Conservation (phyloP, 495 filamentous ascomycete species). For the Lasiosphaeria hispida region DNA sequence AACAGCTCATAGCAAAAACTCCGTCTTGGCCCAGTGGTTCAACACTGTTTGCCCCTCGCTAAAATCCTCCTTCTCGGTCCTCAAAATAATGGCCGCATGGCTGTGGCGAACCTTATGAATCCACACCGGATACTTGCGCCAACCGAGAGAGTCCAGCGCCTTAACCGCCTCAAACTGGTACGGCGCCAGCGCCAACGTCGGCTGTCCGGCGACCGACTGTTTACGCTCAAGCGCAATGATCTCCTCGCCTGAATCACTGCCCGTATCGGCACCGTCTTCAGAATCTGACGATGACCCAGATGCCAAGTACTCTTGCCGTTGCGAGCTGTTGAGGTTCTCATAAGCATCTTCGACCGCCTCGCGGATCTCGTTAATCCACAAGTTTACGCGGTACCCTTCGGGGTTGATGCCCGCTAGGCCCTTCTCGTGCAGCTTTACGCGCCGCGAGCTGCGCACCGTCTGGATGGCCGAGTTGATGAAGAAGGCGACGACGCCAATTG, state of each 20-base stretch:
- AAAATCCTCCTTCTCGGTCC: constrained; percentile 60
- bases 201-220: constrained; percentile 40
- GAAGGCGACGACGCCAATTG: constrained; percentile 66
- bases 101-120: constrained; percentile 78
- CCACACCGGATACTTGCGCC: constrained; percentile 78
- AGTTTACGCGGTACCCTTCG: constrained; percentile 68
- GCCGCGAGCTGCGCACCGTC: constrained; percentile 63
- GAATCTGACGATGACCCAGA: background rate
- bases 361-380: constrained; percentile 70
- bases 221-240: constrained; percentile 38
- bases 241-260: constrained; percentile 16
- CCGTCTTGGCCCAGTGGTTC: constrained; percentile 74
- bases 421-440: constrained; percentile 72
- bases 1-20: constrained; percentile 54
- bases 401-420: constrained; percentile 63
- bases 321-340: constrained; percentile 63
- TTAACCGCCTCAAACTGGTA: constrained; percentile 82
- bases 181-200: constrained; percentile 71
- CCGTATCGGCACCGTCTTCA: constrained; percentile 26
- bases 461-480: constrained; percentile 74
- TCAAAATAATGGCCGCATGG: constrained; percentile 88
- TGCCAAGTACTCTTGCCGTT: constrained; percentile 59
- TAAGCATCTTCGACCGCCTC: constrained; percentile 70
- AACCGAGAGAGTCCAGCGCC: constrained; percentile 70
- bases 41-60: constrained; percentile 76